Evolutionary conservation across 116 monocot species (phyloP), one percentile per base, ranked within the genome.

Genomic region (Trichopus zeylanicus): DNA sequence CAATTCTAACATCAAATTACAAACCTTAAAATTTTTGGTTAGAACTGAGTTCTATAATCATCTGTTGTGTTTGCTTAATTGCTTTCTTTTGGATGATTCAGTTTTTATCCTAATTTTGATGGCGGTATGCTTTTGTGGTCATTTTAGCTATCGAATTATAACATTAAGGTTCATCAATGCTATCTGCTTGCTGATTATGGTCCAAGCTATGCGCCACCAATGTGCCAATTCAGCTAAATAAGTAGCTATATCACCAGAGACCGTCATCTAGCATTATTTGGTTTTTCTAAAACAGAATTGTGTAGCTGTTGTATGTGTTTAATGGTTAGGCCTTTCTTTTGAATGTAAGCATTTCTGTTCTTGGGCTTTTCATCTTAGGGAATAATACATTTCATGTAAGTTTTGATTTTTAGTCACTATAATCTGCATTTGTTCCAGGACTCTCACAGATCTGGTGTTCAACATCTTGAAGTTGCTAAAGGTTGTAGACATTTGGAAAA

Each of bases 391-490:
- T 22, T 5, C 49, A 49, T 20, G 49, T 49, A 19, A 49, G 22
- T 3, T 22, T 22, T 49, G 49, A 20, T 22, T 49, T 35, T 22
- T 22, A 22, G 8, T 49, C 7, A 20, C 9, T 10, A 47, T 46
- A 7, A 22, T 30, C 16, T 53, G 29, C 53, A 5, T 33, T 24
- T 9, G n/a, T 70, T 77, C 51, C 77, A 77, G 70, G 59, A 18
- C 18, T n/a, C 53, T 24, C 53, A 53, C n/a, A n/a, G n/a, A 10
- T n/a, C 34, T 22, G 31, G 26, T 29, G 25, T 48, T 62, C 28
- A 48, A 32, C 35, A 60, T 39, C 32, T 58, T 23, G 13, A 51
- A 52, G 34, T 3, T 34, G 16, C 68, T 19, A 65, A 55, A 18
- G 53, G 29, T 20, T 48, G 33, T 56, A 30, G 55, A 28, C 26